phyloP scores from a whole-genome alignment of 148 eudicot species.

The Fagopyrum tataricum region DNA sequence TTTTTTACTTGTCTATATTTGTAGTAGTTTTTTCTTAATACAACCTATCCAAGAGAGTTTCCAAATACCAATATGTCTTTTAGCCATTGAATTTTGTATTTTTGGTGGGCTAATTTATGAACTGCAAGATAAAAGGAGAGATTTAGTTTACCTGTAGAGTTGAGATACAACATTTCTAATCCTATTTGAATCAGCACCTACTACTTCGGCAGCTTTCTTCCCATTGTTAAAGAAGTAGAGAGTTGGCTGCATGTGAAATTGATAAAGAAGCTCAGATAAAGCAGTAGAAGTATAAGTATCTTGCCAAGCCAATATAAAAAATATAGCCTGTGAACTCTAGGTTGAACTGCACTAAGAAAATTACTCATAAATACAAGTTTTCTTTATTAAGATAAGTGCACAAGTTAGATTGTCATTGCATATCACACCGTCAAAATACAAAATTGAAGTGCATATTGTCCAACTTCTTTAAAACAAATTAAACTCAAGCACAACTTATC shows the following conservation, averaged over 20 bases:
- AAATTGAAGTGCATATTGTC: neutral
- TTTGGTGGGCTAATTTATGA: neutral
- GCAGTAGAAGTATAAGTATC: neutral
- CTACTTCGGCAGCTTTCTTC: conserved; percentile 51
- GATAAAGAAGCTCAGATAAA: neutral
- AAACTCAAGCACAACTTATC: neutral
- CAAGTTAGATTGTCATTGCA: neutral
- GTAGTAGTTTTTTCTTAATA: neutral
- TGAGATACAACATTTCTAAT: conserved; percentile 40
- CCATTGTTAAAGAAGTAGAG: conserved; percentile 24
- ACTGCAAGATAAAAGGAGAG: neutral
- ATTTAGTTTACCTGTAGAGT: conserved; percentile 37
- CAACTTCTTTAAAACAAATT: neutral
- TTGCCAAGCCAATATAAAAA: neutral
- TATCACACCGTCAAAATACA: too few species aligned
- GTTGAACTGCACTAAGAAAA: neutral
- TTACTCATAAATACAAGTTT: neutral
- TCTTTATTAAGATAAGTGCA: neutral
- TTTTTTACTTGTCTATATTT: neutral
- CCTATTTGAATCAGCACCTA: conserved; percentile 52
- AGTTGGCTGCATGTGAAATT: conserved; percentile 11
- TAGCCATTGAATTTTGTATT: neutral
- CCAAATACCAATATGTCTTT: neutral
- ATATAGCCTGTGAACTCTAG: neutral
- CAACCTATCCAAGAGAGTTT: neutral